Evolutionary conservation across 176 grass and related monocot genomes (phyloP).

Genomic region (Oryza meridionalis): DNA sequence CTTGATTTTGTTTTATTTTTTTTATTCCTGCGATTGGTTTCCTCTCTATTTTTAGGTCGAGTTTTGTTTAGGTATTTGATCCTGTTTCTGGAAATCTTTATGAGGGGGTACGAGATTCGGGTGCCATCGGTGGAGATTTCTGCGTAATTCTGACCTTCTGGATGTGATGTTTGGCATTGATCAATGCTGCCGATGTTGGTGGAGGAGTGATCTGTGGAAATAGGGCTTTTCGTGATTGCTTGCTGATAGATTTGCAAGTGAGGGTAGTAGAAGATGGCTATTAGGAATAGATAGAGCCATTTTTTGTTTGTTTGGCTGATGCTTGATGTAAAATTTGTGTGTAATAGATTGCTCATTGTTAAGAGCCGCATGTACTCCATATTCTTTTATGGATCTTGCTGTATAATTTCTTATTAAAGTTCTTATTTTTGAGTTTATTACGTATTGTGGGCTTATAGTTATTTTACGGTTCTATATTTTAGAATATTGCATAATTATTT

Average conservation of each 20-base stretch:
- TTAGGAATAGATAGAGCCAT: background rate
- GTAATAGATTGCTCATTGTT: constrained; percentile 53
- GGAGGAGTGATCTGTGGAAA: constrained; percentile 47
- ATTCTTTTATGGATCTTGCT: constrained; percentile 39
- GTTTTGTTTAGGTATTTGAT: constrained; percentile 50
- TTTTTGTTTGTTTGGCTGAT: constrained; percentile 31
- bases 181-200: constrained; percentile 41
- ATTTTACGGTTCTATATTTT: constrained; percentile 16
- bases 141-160: constrained; percentile 47
- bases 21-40: constrained; percentile 27
- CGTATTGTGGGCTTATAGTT: constrained; percentile 3
- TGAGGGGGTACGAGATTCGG: constrained; percentile 51
- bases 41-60: constrained; percentile 11
- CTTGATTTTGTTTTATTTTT: background rate
- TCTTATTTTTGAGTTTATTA: constrained; percentile 23
- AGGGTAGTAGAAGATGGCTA: constrained; percentile 11
- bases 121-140: constrained; percentile 45
- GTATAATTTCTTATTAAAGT: constrained; percentile 50
- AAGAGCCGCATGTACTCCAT: constrained; percentile 35
- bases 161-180: constrained; percentile 33
- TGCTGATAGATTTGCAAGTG: constrained; percentile 35
- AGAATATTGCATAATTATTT: constrained; percentile 19
- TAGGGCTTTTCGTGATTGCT: constrained; percentile 37
- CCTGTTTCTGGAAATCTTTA: constrained; percentile 43
- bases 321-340: constrained; percentile 41